Conservation (phyloP, 176 grass and related monocot species). For the Coix lacrymajobi region DNA sequence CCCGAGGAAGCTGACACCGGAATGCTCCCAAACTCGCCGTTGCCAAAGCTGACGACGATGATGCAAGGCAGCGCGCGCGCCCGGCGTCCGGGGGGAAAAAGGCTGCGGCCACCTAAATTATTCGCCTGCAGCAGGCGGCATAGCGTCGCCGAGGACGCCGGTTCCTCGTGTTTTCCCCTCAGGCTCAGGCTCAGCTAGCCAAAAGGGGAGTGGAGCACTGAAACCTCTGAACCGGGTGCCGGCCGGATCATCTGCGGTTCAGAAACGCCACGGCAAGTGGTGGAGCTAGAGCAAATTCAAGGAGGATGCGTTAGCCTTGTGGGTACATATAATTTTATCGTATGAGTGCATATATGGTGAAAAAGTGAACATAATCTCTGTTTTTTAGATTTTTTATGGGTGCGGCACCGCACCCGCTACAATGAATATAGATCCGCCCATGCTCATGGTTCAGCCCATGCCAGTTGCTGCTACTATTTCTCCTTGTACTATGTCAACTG, state of each 20-base stretch:
- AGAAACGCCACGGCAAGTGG: not conserved
- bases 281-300: no score
- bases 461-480: not conserved
- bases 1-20: slow-evolving; percentile 24
- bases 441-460: not conserved
- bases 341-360: no score
- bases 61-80: not conserved
- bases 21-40: slow-evolving; percentile 26
- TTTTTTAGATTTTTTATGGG: no score
- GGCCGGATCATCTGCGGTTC: not conserved
- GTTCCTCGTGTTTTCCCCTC: not conserved
- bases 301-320: no score
- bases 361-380: no score
- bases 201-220: not conserved
- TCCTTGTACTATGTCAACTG: no score
- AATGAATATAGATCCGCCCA: no score
- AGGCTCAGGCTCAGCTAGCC: no score
- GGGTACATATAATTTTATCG: no score
- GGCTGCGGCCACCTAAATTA: slow-evolving; percentile 21
- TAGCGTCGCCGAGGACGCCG: not conserved
- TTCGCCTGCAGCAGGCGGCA: not conserved
- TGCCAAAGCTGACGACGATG: slow-evolving; percentile 3
- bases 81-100: not conserved
- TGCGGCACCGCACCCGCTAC: no score
- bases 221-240: not conserved